Evolutionary conservation across 179 eudicot species (phyloP), one percentile per base, ranked within the genome.

Genomic region (Beta lomatogona): DNA sequence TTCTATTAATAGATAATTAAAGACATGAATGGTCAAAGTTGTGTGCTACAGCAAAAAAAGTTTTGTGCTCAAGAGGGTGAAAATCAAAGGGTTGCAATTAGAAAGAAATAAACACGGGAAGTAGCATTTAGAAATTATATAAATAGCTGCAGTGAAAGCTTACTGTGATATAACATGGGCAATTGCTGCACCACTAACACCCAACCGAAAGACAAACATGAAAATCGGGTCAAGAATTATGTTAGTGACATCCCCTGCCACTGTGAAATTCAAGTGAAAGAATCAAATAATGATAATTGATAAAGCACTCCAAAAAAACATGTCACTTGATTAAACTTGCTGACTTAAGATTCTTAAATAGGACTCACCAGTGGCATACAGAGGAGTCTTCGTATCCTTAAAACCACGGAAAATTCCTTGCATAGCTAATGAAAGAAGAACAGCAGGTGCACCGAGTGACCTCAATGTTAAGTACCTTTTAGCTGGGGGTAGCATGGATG

Each of bases 101-200:
- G 7, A 48, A 48, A 48, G 52, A 48, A 48, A n/a, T n/a, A n/a
- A n/a, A 48, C 9, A 48, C 52, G 9, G 9, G 52, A 48, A 48
- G 9, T 48, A 9, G 9, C 7, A 48, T 4, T 48, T 48, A 48
- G 5, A 9, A 48, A 48, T 5, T 48, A 9, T 36, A 48, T 48
- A 48, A 9, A 48, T 48, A 48, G 52, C 52, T 79, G 61, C 12
- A 14, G 48, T 15, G 21, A 31, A 45, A 53, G 83, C 88, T 82
- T 75, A 88, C 90, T 88, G 90, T 58, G 90, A 88, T 77, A 88
- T 74, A 72, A 86, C 86, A 78, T 88, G 90, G 57, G 90, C 89
- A 59, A 88, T 88, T n/a, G 90, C 90, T 77, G 90, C 90, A 75
- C 90, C 89, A 76, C 87, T 86, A 21, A 88, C 89, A 72, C 90